These are phyloP conservation scores for Pseudozyma flocculosa DNA, from an alignment of 1,284 basidiomycete genomes.

Conservation along the genomic window DNA sequence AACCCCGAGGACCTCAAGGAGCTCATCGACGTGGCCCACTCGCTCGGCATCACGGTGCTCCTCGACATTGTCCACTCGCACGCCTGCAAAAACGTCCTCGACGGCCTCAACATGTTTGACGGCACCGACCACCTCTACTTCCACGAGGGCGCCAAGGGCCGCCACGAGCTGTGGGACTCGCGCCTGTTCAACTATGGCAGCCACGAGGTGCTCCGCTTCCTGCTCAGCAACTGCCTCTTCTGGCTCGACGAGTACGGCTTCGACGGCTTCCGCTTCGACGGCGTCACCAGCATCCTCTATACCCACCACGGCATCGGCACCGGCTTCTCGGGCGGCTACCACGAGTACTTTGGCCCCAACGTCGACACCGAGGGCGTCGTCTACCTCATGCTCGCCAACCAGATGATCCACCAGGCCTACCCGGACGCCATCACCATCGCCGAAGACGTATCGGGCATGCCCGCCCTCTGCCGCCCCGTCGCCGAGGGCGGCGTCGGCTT, in stretches of 20 bases:
- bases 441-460: conserved; percentile 98
- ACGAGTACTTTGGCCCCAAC: conserved; percentile 88
- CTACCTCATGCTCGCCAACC: conserved; percentile 96
- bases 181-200: conserved; percentile 88
- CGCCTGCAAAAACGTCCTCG: conserved; percentile 94
- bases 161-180: conserved; percentile 92
- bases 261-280: conserved; percentile 97
- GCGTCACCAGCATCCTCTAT: conserved; percentile 99
- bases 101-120: conserved; percentile 93
- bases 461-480: conserved; percentile 80
- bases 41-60: conserved; percentile 85
- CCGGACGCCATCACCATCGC: conserved; percentile 85
- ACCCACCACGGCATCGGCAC: conserved; percentile 92
- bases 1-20: conserved; percentile 90
- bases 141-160: conserved; percentile 84
- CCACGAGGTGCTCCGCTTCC: conserved; percentile 90
- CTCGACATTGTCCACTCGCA: conserved; percentile 97
- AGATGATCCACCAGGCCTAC: conserved; percentile 78
- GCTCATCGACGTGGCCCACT: conserved; percentile 90
- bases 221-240: conserved; percentile 90
- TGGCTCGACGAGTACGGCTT: conserved; percentile 94
- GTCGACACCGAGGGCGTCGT: conserved; percentile 87
- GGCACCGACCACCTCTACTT: conserved; percentile 96
- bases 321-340: conserved; percentile 94
- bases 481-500: conserved; percentile 87